A percentile compares a stretch with the other conserved stretches of the same genome.
These are phyloP conservation scores for Fusarium sp. DNA, from an alignment of 2,329 filamentous ascomycete species.

Conservation along the genomic window DNA sequence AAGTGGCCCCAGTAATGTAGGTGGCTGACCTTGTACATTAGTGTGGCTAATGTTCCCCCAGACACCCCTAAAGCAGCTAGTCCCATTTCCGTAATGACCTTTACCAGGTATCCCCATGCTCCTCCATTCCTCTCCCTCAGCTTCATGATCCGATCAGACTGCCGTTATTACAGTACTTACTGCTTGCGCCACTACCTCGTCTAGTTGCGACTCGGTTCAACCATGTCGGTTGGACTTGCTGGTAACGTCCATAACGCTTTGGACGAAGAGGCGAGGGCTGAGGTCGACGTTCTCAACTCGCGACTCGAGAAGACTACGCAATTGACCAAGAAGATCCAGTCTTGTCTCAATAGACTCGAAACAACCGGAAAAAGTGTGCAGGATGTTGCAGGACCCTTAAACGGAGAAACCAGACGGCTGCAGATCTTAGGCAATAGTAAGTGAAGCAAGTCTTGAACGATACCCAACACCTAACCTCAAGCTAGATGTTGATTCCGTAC, in stretches of 20 bases:
- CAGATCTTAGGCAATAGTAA: constrained; percentile 85
- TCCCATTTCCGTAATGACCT: constrained; percentile 32
- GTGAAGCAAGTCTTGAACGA: constrained; percentile 16
- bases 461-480: constrained; percentile 23
- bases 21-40: neutral
- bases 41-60: constrained; percentile 23
- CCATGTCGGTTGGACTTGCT: constrained; percentile 64
- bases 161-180: neutral
- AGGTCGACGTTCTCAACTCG: constrained; percentile 77
- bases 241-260: constrained; percentile 60
- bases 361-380: constrained; percentile 89
- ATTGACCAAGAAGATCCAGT: constrained; percentile 95
- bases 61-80: constrained; percentile 10
- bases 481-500: constrained; percentile 83
- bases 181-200: neutral
- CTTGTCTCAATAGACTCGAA: constrained; percentile 84
- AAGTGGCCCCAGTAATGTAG: constrained; percentile 31
- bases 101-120: constrained; percentile 1
- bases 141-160: constrained; percentile 5
- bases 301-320: constrained; percentile 90
- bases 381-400: constrained; percentile 91
- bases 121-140: constrained; percentile 14
- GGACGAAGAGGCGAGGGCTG: constrained; percentile 75
- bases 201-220: neutral
- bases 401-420: constrained; percentile 88